Evolutionary conservation across 257 asterid genomes (phyloP).

Genomic region (Solanum chaucha): DNA sequence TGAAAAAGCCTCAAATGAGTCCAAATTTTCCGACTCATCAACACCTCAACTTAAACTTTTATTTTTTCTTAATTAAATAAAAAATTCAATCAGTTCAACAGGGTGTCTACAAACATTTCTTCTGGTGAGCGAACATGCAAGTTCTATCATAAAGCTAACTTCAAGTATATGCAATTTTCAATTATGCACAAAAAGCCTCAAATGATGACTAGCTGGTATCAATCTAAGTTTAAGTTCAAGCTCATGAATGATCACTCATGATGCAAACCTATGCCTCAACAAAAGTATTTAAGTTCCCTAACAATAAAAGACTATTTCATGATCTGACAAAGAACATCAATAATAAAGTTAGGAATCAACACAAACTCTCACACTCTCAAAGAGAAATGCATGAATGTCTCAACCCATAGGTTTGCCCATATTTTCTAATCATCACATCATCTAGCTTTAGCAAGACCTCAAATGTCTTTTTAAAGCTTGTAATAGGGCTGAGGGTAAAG

Average conservation of each 20-base stretch:
- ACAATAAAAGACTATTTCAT: not conserved
- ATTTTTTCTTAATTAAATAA: too few relatives aligned
- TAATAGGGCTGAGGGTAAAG: not conserved
- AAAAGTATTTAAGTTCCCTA: not conserved
- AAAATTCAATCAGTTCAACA: not conserved
- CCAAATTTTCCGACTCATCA: not conserved
- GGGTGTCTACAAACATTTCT: not conserved
- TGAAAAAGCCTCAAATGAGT: not conserved
- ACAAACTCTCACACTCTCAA: not conserved
- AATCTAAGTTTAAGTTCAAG: not conserved
- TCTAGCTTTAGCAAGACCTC: too few relatives aligned
- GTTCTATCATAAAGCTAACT: not conserved
- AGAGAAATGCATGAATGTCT: not conserved
- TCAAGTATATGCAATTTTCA: not conserved
- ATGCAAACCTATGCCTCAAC: not conserved
- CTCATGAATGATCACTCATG: not conserved
- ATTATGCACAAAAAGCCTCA: not conserved
- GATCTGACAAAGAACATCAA: not conserved
- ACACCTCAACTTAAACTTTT: not conserved
- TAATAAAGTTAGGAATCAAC: not conserved
- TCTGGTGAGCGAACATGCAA: not conserved
- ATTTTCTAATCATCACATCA: not conserved
- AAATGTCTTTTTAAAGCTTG: not conserved
- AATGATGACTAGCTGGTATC: not conserved
- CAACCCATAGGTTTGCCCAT: not conserved